Percentiles rank a stretch among this genome's conserved stretches.
These are phyloP conservation scores for Gomphus sp. DNA, from an alignment of 1,284 basidiomycete species.

Conservation along the genomic window DNA sequence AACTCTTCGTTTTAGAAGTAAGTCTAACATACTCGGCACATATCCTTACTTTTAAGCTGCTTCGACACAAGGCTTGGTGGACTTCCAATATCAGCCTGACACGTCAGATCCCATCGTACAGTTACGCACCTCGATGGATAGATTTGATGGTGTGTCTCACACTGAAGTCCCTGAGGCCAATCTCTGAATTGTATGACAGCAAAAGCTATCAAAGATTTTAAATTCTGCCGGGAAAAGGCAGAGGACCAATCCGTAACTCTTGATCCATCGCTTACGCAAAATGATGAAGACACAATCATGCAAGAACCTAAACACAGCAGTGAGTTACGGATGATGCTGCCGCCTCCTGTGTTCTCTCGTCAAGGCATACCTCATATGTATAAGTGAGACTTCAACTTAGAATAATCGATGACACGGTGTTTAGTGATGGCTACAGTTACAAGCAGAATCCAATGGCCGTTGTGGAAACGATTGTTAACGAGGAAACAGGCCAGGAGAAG, in stretches of 20 bases:
- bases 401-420: neutral
- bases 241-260: constrained; percentile 35
- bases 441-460: constrained; percentile 69
- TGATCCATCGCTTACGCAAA: neutral
- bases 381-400: constrained; percentile 38
- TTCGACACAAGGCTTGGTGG: constrained; percentile 69
- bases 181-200: constrained; percentile 32
- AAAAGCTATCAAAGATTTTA: constrained; percentile 60
- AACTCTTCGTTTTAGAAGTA: constrained; percentile 86
- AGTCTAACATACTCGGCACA: constrained; percentile 21
- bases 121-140: constrained; percentile 63
- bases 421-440: constrained; percentile 39
- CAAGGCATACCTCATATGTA: constrained; percentile 71
- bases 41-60: neutral
- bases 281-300: neutral
- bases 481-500: constrained; percentile 71
- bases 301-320: constrained; percentile 23
- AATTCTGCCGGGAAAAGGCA: constrained; percentile 56
- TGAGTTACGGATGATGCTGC: constrained; percentile 67
- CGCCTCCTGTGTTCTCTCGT: constrained; percentile 78
- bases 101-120: constrained; percentile 58
- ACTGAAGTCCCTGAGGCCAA: neutral
- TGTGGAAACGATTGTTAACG: constrained; percentile 51
- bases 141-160: constrained; percentile 60
- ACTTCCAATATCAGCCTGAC: constrained; percentile 80